Base-by-base conservation (phyloP, 331 rosid genomes). In the Acacia concinna region DNA sequence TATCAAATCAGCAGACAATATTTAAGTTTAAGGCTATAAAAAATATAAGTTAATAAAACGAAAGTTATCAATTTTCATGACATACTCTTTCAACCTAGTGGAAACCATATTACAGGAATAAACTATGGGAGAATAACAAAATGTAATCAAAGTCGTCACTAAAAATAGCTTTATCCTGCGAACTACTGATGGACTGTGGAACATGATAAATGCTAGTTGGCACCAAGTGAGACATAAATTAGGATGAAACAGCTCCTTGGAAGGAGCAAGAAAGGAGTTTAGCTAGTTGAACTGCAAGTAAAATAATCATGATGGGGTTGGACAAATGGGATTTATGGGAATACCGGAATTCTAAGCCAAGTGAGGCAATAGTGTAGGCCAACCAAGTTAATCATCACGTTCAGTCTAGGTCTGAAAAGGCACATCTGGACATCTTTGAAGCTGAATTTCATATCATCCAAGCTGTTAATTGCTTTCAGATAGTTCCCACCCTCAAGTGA, bases 271-370 rank as follows among this genome's bases (percentile, higher is more conserved):
- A 71, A 71, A 71, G 23, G 21, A 9, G 54, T 37, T 37, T 74
- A 13, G 38, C 25, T 37, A 74, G 41, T 14, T 32, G 27, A 54
- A 54, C 51, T 54, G 25, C 23, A 21, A 21, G 27, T 23, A 57
- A 54, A 74, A 38, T 35, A 25, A 74, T 25, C 28, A 5, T 35
- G 6, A 2, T 32, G 25, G 18, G 41, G 28, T 20, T 49, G 67
- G n/a, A 68, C 35, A 64, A 34, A 54, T 35, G 68, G n/a, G 68
- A 44, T 30, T 30, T 84, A 56, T n/a, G 68, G 14, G 72, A 46
- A 43, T 87, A 90, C 94, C 85, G 88, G 89, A 31, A 88, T 76
- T 70, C 49, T 5, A 27, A 90, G 90, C 82, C 88, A 81, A 38
- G 31, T n/a, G 25, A 74, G 2, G 81, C 87, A 81, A 84, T 84